phyloP scores from a whole-genome alignment of 1,284 basidiomycete genomes.

The Xanthoconium separans region DNA sequence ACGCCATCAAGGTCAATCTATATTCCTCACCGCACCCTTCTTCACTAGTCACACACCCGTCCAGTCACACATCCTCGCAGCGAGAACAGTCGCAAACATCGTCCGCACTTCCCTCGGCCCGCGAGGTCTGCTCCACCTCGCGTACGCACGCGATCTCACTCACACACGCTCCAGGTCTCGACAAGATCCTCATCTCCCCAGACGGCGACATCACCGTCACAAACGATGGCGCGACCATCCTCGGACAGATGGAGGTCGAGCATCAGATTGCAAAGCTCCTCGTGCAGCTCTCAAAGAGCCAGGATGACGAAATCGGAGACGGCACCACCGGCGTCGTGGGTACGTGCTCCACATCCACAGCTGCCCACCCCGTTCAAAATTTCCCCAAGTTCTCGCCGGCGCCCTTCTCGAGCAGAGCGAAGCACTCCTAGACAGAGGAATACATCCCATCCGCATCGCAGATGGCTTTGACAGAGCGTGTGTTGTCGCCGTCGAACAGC shows the following conservation, averaged over 20 bases:
- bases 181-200: slow-evolving; percentile 98
- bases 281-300: slow-evolving; percentile 94
- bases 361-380: slow-evolving; percentile 3
- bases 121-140: slow-evolving; percentile 55
- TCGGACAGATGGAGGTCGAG: slow-evolving; percentile 97
- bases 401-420: slow-evolving; percentile 91
- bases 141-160: slow-evolving; percentile 1
- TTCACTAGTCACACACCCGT: not conserved
- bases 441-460: slow-evolving; percentile 98
- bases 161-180: slow-evolving; percentile 63
- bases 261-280: slow-evolving; percentile 98
- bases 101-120: slow-evolving; percentile 95
- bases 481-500: slow-evolving; percentile 82
- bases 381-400: slow-evolving; percentile 84
- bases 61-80: slow-evolving; percentile 93
- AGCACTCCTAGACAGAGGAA: slow-evolving; percentile 91
- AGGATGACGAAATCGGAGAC: slow-evolving; percentile 99
- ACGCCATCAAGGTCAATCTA: slow-evolving; percentile 87
- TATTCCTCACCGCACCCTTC: not conserved
- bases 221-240: slow-evolving; percentile 96
- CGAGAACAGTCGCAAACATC: slow-evolving; percentile 91
- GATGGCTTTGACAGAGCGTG: slow-evolving; percentile 98
- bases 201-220: slow-evolving; percentile 99
- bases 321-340: slow-evolving; percentile 99
- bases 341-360: slow-evolving; percentile 43